Base-by-base conservation (phyloP, 768 basidiomycete species). In the Crassisporium funariophilum region DNA sequence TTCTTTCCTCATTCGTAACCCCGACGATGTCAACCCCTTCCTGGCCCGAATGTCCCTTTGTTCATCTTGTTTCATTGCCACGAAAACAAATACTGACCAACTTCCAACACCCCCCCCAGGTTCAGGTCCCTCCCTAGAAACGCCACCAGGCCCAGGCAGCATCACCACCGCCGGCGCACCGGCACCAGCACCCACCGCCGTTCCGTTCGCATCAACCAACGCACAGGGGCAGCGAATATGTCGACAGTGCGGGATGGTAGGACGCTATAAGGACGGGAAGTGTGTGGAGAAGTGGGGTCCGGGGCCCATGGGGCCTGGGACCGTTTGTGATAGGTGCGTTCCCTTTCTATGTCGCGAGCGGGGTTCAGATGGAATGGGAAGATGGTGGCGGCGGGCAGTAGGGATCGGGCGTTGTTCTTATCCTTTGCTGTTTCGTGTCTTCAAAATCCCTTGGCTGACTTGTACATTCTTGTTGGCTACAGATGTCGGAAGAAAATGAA, bases 211-310 rank as follows among this genome's bases (percentile, higher is more conserved):
- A 1, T 53, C 78, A 1, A 73, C 71, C 0, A 87, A 87, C 57
- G 70, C 75, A 1, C 71, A 76, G 41, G 88, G 88, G 0, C 88
- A 89, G 59, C 72, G 88, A 17, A 88, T 86, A 38, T 90, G 88
- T 61, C 71, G 87, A 5, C 85, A 87, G 57, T 91, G 88, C 55
- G 86, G 86, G 0, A 67, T 83, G 34, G 71, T 81, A 0, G 88
- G 88, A 0, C 71, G 88, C 1, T 91, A 90, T 68, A 89, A 89
- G 68, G 88, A 91, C 16, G 86, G 84, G 6, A 88, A 88, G 55
- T 91, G 88, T 60, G 88, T 91, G 42, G 88, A 91, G 59, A 91
- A 91, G 64, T 91, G 88, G 88, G 88, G 88, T 1, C 88, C 88
- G 17, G 88, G 88, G 4, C 88, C 88, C 37, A 78, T 84, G 65